Conservation (phyloP, 495 filamentous ascomycete species). For the Aspergillus ellipticus region DNA sequence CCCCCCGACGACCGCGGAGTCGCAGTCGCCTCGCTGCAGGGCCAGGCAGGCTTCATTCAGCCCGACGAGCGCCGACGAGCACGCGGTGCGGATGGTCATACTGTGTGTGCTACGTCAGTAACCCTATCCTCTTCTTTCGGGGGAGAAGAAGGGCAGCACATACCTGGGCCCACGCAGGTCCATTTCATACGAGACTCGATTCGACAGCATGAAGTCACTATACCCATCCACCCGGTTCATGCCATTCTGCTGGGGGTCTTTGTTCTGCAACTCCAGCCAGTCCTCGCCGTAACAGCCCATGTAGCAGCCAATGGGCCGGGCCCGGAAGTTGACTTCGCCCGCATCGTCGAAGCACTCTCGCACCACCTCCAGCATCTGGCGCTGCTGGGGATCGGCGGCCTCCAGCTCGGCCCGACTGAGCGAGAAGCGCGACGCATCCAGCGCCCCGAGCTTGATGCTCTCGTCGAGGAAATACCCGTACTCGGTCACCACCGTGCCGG, state of each 20-base stretch:
- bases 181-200: slow-evolving; percentile 33
- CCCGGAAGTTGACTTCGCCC: slow-evolving; percentile 39
- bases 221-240: background rate
- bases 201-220: slow-evolving; percentile 10
- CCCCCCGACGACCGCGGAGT: slow-evolving; percentile 39
- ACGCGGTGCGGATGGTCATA: slow-evolving; percentile 33
- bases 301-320: slow-evolving; percentile 40
- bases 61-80: slow-evolving; percentile 31
- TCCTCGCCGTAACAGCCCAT: slow-evolving; percentile 37
- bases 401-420: background rate
- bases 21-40: slow-evolving; percentile 33
- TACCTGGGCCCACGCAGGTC: slow-evolving; percentile 28
- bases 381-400: slow-evolving; percentile 14
- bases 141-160: no score
- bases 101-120: slow-evolving; percentile 1
- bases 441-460: no score
- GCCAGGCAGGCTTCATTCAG: slow-evolving; percentile 33
- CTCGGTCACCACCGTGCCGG: slow-evolving; percentile 24
- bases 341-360: slow-evolving; percentile 28
- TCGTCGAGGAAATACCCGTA: slow-evolving; percentile 51
- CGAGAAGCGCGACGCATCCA: slow-evolving; percentile 25
- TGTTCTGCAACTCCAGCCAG: background rate
- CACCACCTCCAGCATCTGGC: slow-evolving; percentile 25
- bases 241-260: background rate
- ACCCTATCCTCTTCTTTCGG: no score